Evolutionary conservation across 176 grass and related monocot species (phyloP).

Genomic region (Miscanthus lutarioriparius): DNA sequence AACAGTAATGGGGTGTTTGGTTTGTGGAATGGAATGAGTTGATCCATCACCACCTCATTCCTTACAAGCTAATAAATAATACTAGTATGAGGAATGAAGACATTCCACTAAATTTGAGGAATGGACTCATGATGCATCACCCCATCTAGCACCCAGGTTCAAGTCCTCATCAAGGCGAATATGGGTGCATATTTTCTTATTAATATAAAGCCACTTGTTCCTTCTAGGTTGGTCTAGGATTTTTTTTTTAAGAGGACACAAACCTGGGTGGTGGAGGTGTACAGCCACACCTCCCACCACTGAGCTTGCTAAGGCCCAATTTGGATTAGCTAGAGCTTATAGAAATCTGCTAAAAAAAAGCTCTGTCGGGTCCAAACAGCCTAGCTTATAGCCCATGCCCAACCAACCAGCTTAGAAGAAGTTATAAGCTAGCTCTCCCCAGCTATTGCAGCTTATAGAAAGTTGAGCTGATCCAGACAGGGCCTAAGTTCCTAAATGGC

Average conservation of each 20-base stretch:
- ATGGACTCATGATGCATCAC: background rate
- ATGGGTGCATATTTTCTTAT: background rate
- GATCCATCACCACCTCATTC: background rate
- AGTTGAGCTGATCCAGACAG: background rate
- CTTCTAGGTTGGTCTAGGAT: background rate
- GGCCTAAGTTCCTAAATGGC: background rate
- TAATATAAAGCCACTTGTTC: background rate
- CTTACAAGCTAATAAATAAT: background rate
- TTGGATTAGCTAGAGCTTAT: background rate
- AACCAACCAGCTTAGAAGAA: background rate
- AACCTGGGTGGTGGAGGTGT: background rate
- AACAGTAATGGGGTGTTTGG: constrained; percentile 10
- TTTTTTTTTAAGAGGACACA: background rate
- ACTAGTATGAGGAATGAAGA: background rate
- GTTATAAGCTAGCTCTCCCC: background rate
- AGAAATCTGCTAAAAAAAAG: background rate
- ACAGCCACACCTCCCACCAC: background rate
- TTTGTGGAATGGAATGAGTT: background rate
- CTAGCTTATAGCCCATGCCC: background rate
- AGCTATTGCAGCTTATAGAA: background rate
- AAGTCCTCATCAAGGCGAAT: background rate
- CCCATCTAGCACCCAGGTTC: background rate
- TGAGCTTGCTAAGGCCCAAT: background rate
- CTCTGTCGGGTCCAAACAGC: background rate
- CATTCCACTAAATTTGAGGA: background rate